Base-by-base conservation (phyloP, 768 basidiomycete genomes). In the Leccinum sublutescens region DNA sequence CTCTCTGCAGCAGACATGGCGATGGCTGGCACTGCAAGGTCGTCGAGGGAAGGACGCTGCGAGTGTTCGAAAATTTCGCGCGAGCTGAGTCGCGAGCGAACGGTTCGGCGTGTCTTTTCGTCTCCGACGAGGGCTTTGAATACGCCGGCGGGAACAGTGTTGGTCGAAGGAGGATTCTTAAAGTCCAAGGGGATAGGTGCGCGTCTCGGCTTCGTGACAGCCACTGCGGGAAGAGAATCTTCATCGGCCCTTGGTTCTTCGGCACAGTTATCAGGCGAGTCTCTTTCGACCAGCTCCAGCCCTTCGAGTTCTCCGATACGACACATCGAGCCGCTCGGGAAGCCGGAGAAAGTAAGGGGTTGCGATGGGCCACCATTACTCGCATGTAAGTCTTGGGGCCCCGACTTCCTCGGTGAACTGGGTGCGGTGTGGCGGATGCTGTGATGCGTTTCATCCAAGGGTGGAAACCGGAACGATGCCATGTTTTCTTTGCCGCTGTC, bases 131-230 rank as follows among this genome's bases (percentile, higher is more conserved):
- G 78, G 12, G 89, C 88, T 75, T 93, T 93, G 82, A 94, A 94
- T 56, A 93, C 68, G 2, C 90, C 90, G 34, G 92, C 92, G 21
- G 91, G 92, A 8, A 93, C 87, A 6, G 89, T 93, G 65, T 90
- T 91, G 34, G 78, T 84, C 15, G 81, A 81, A 12, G 79, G 72
- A n/a, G 84, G 80, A 59, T 84, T 84, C 67, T 78, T 85, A 77
- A 92, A 94, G 71, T 93, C 90, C n/a, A 84, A 69, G 15, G 89
- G 90, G 58, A 91, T 86, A 10, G 89, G 91, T 9, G 89, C 84
- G 48, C 88, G 87, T 69, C 84, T 88, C 36, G 78, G 65, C 62
- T 77, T 80, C 12, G 71, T 19, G 21, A 60, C 56, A 15, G 63
- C 53, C 21, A 62, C 65, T 0, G 53, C 25, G 4, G 64, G 62